Evolutionary conservation across 306 rosid genomes (phyloP), one percentile per base, ranked within the genome.

Genomic region (Astragalus glycyphyllos): DNA sequence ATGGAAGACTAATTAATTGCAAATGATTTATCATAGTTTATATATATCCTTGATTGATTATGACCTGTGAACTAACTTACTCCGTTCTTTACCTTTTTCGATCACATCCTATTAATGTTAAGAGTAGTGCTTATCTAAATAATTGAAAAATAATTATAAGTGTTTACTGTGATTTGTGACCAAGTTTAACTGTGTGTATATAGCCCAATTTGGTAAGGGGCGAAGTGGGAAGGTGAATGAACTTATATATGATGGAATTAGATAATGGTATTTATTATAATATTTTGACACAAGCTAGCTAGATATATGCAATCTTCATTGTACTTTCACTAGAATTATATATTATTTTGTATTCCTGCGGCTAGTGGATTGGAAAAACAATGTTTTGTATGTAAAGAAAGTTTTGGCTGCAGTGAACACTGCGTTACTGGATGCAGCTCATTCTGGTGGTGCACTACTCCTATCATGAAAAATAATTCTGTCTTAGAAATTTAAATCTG

Each of bases 11-110:
- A 34, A 66, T 68, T 69, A 72, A 66, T 68, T 69, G 65, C 23
- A 12, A 29, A 64, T 79, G 66, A 74, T 80, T 60, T 55, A 46
- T 44, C 63, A 34, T 31, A 44, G 59, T 64, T 32, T n/a, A 23
- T 20, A 20, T 26, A 26, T 59, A 37, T 77, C 34, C 48, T 73
- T 65, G 42, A 76, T 68, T 80, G 89, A 83, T 56, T 51, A 50
- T 34, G 95, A 88, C 87, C 37, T 74, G 34, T 80, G 69, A 78
- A 68, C 53, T 3, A 77, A 77, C 84, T 83, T 70, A 48, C 71
- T 68, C 81, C 84, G 60, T 87, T 81, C 83, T 47, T 86, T 81
- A 12, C 58, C 51, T 60, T 73, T 80, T 37, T 74, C 70, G 78
- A 38, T 77, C 59, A 50, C 14, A 53, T 73, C 75, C 61, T 73